Evolutionary conservation across 345 rosid species (phyloP).

Genomic region (Mercurialis annua): DNA sequence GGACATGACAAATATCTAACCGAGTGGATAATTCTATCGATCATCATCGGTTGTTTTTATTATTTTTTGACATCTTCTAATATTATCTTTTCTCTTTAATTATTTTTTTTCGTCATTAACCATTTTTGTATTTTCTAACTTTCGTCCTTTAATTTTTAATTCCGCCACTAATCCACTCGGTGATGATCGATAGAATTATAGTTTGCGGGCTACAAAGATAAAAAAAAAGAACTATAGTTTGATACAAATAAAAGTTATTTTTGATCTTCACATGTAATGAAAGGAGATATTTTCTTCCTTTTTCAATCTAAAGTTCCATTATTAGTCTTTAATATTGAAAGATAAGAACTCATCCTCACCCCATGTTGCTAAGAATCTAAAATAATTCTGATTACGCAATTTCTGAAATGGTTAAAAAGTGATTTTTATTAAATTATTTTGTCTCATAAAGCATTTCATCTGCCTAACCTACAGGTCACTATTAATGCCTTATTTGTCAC

Average conservation of each 20-base stretch:
- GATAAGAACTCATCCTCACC: constrained; percentile 17
- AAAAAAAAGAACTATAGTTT: constrained; percentile 8
- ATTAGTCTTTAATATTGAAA: constrained; percentile 14
- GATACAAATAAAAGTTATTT: constrained; percentile 13
- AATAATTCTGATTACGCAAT: constrained; percentile 13
- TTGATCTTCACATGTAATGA: constrained; percentile 5
- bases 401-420: constrained; percentile 11
- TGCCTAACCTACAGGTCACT: constrained; percentile 6
- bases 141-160: no score
- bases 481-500: neutral
- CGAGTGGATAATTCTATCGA: no score
- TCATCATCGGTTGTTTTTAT: no score
- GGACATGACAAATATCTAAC: no score
- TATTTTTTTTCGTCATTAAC: no score
- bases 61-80: no score
- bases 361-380: constrained; percentile 20
- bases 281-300: constrained; percentile 1
- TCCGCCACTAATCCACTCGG: no score
- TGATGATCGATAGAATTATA: no score
- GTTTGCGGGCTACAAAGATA: neutral
- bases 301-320: constrained; percentile 18
- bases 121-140: no score
- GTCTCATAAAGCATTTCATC: constrained; percentile 19
- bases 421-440: neutral
- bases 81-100: no score